Evolutionary conservation across 2,329 filamentous ascomycete genomes (phyloP).

Genomic region (Helotiales sp.): DNA sequence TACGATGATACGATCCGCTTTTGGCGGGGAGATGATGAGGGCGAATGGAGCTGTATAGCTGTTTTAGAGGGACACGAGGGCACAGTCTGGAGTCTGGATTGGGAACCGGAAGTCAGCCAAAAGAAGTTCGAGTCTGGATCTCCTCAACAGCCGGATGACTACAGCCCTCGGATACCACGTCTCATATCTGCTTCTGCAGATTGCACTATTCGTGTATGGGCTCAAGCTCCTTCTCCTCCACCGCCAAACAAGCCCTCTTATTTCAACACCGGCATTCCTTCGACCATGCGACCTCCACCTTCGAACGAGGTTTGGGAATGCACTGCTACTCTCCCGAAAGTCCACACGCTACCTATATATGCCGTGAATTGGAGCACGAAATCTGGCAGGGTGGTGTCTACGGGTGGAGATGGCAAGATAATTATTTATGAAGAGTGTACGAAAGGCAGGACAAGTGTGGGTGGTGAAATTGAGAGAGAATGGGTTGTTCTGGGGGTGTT

Average conservation of each 20-base stretch:
- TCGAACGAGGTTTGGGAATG: slow-evolving; percentile 85
- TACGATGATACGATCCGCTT: slow-evolving; percentile 92
- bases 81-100: slow-evolving; percentile 90
- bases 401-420: slow-evolving; percentile 84
- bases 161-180: slow-evolving; percentile 56
- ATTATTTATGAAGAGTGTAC: slow-evolving; percentile 74
- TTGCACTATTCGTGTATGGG: slow-evolving; percentile 79
- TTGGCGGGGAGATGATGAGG: slow-evolving; percentile 55
- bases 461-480: slow-evolving; percentile 49
- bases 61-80: slow-evolving; percentile 79
- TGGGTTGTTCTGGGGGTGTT: slow-evolving; percentile 77
- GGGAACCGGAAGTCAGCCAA: slow-evolving; percentile 54
- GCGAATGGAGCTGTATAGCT: slow-evolving; percentile 80
- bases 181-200: slow-evolving; percentile 89
- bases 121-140: slow-evolving; percentile 24
- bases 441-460: slow-evolving; percentile 37
- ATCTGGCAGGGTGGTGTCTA: slow-evolving; percentile 81
- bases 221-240: slow-evolving; percentile 49
- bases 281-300: slow-evolving; percentile 76
- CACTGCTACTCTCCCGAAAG: slow-evolving; percentile 73
- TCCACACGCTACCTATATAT: slow-evolving; percentile 83
- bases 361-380: slow-evolving; percentile 80
- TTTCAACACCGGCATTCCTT: slow-evolving; percentile 70
- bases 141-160: slow-evolving; percentile 44
- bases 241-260: slow-evolving; percentile 40